These are phyloP conservation scores for Pestalotiopsis fici DNA, from an alignment of 2,329 filamentous ascomycete genomes.

Conservation along the genomic window DNA sequence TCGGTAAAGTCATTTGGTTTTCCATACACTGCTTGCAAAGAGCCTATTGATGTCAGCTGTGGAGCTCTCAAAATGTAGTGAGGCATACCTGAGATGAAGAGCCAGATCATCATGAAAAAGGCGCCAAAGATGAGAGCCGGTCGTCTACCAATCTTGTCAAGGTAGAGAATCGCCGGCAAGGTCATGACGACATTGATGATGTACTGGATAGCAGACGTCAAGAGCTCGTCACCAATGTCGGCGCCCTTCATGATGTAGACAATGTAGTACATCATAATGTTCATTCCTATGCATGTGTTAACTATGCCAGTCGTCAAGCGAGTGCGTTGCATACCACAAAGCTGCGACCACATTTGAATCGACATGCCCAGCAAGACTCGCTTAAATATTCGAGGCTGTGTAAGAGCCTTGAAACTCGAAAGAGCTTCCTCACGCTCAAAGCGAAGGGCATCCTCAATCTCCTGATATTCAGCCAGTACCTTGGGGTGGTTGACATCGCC, in stretches of 20 bases:
- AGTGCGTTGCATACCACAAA: slow-evolving; percentile 41
- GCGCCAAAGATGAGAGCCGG: slow-evolving; percentile 56
- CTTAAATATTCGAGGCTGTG: slow-evolving; percentile 53
- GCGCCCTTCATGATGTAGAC: slow-evolving; percentile 62
- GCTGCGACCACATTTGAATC: slow-evolving; percentile 61
- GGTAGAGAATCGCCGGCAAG: slow-evolving; percentile 59
- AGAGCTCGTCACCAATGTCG: slow-evolving; percentile 54
- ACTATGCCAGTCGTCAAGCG: too few species aligned
- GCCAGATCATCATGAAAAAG: slow-evolving; percentile 59
- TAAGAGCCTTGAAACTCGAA: slow-evolving; percentile 50
- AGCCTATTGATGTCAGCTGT: slow-evolving; percentile 30
- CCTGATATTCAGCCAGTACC: slow-evolving; percentile 64
- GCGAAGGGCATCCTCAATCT: slow-evolving; percentile 56
- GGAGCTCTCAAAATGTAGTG: not conserved
- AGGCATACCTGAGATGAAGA: slow-evolving; percentile 58
- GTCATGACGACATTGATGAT: slow-evolving; percentile 64
- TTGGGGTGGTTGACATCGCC: slow-evolving; percentile 58
- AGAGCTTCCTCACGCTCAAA: slow-evolving; percentile 54
- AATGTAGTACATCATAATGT: slow-evolving; percentile 62
- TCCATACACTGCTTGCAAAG: slow-evolving; percentile 62
- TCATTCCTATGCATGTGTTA: slow-evolving; percentile 45
- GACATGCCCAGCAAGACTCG: slow-evolving; percentile 59
- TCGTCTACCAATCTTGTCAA: slow-evolving; percentile 61
- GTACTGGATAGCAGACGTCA: slow-evolving; percentile 64
- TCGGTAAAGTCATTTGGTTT: slow-evolving; percentile 43